These are phyloP conservation scores for Suhomyces bolitotheri DNA, from an alignment of 1,139 yeast genomes.

Conservation along the genomic window DNA sequence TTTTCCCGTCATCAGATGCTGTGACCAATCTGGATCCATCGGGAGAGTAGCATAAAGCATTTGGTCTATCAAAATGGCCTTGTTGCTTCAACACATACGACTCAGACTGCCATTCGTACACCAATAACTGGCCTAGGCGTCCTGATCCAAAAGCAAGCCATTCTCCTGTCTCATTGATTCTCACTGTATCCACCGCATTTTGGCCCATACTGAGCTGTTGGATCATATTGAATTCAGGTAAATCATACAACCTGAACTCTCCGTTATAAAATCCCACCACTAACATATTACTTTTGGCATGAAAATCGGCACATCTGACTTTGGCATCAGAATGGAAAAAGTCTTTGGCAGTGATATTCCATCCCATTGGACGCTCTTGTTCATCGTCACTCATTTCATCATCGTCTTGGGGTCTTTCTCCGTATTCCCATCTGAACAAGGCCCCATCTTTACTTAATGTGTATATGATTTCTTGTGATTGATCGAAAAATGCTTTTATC, in stretches of 20 bases:
- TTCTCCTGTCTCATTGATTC: constrained; percentile 82
- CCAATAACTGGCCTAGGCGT: constrained; percentile 87
- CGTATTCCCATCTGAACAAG: constrained; percentile 85
- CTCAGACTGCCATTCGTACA: constrained; percentile 99
- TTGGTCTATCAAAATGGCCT: constrained; percentile 92
- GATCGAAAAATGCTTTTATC: constrained; percentile 80
- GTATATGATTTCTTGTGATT: constrained; percentile 82
- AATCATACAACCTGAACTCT: constrained; percentile 87
- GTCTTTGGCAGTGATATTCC: constrained; percentile 84
- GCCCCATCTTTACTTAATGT: constrained; percentile 97
- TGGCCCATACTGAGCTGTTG: constrained; percentile 94
- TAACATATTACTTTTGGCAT: constrained; percentile 64
- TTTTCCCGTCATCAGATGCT: constrained; percentile 95
- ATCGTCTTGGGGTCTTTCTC: constrained; percentile 42
- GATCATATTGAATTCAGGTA: constrained; percentile 67
- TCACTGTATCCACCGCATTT: constrained; percentile 79
- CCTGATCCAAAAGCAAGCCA: constrained; percentile 97
- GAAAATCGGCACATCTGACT: constrained; percentile 83
- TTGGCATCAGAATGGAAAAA: constrained; percentile 72
- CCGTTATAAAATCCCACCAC: constrained; percentile 93
- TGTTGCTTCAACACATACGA: constrained; percentile 93
- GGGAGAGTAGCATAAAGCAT: constrained; percentile 83
- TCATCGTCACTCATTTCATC: constrained; percentile 30
- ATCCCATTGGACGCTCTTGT: constrained; percentile 41
- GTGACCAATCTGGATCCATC: constrained; percentile 93